Evolutionary conservation across 192 early-diverging fungal genomes (phyloP), one percentile per base, ranked within the genome.

Genomic region (Cladochytrium replicatum): DNA sequence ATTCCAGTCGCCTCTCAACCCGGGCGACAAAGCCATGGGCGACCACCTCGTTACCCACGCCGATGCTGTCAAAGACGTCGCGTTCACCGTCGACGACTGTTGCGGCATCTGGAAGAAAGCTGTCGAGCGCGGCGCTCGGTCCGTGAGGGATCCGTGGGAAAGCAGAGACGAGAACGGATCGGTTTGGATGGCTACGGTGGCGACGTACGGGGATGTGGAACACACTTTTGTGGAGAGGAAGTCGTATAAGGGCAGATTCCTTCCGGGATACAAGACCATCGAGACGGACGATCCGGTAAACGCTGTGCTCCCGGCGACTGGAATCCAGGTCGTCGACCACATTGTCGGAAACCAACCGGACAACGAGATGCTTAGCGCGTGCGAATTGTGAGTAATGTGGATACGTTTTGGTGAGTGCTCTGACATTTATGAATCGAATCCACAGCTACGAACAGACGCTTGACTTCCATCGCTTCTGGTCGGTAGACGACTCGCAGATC

Each of bases 381-480:
- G 83, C 64, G 82, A 91, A 52, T 71, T 83, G 51, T 15, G 34
- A 9, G 11, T 9, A 37, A 9, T n/a, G n/a, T n/a, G n/a, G n/a
- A n/a, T n/a, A n/a, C n/a, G n/a, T n/a, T n/a, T n/a, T n/a, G n/a
- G n/a, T n/a, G n/a, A n/a, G n/a, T n/a, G n/a, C n/a, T n/a, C n/a
- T n/a, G n/a, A n/a, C n/a, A n/a, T n/a, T n/a, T n/a, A n/a, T n/a
- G n/a, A n/a, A n/a, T n/a, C n/a, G n/a, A n/a, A 13, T 47, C 23
- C 19, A 24, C 13, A 7, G 6, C 11, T 94, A 98, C 68, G 91
- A 94, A 70, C 69, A 81, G 45, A 69, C 80, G 47, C 78, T 98
- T n/a, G 89, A 86, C 49, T 98, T 95, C 80, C 92, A 92, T 71
- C 81, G 92, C 37, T 98, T 96, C 84, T 95, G 91, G 91, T 91